These are phyloP conservation scores for Russula foetens DNA, from an alignment of 768 basidiomycete species.

Conservation along the genomic window DNA sequence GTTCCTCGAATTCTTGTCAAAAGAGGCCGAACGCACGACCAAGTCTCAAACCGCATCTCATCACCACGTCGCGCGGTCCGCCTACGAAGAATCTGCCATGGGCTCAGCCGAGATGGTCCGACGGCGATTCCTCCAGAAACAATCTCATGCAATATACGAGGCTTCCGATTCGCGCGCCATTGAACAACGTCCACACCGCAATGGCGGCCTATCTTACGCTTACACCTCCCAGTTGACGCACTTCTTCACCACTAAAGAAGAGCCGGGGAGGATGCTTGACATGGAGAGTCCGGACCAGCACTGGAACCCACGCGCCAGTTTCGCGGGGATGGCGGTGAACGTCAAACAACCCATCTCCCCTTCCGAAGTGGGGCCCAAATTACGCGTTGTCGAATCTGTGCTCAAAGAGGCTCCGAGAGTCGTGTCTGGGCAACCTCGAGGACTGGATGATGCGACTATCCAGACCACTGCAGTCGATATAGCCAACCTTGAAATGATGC, in stretches of 20 bases:
- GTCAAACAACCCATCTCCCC: constrained; percentile 19
- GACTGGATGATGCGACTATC: constrained; percentile 32
- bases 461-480: constrained; percentile 27
- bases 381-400: constrained; percentile 26
- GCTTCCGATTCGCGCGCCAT: constrained; percentile 33
- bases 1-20: constrained; percentile 43
- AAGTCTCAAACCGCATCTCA: neutral
- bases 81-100: constrained; percentile 15
- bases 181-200: constrained; percentile 56
- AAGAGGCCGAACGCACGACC: constrained; percentile 17
- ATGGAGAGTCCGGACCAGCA: neutral
- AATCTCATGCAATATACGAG: constrained; percentile 22
- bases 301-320: constrained; percentile 28
- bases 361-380: constrained; percentile 17
- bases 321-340: constrained; percentile 36
- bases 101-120: constrained; percentile 21
- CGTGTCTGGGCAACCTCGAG: constrained; percentile 26
- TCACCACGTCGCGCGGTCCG: constrained; percentile 2
- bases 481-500: constrained; percentile 26
- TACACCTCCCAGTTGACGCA: constrained; percentile 46
- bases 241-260: constrained; percentile 39
- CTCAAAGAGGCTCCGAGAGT: constrained; percentile 32
- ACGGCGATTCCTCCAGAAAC: constrained; percentile 34
- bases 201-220: constrained; percentile 55
- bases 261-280: constrained; percentile 46